Evolutionary conservation across 176 grass and related monocot species (phyloP).

Genomic region (Thalia dealbata): DNA sequence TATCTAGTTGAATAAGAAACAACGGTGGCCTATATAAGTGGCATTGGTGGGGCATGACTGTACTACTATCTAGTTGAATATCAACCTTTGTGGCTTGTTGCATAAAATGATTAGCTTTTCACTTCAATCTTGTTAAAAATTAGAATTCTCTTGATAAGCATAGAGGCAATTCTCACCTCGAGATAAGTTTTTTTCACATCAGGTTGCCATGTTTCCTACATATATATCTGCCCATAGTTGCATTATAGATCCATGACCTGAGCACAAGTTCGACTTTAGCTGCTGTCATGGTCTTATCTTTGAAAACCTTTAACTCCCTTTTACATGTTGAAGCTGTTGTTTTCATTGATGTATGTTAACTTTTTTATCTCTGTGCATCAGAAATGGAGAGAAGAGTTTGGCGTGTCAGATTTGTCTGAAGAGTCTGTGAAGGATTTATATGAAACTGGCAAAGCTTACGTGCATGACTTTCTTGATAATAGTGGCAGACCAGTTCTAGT

Average conservation of each 20-base stretch:
- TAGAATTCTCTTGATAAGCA: neutral
- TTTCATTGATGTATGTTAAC: conserved; percentile 25
- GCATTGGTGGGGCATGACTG: neutral
- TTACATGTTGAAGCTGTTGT: neutral
- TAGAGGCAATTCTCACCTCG: neutral
- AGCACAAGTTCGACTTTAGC: neutral
- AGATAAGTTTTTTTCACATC: neutral
- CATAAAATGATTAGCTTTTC: neutral
- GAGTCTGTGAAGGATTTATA: conserved; percentile 60
- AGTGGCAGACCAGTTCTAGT: conserved; percentile 65
- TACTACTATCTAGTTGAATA: neutral
- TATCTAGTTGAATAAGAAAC: neutral
- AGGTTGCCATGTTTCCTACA: neutral
- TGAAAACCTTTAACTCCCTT: neutral
- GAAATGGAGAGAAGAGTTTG: conserved; percentile 82
- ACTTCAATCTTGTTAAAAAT: neutral
- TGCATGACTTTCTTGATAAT: conserved; percentile 64
- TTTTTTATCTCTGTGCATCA: conserved; percentile 31
- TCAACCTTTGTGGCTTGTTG: neutral
- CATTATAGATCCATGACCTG: neutral
- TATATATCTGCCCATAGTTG: neutral
- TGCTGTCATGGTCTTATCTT: neutral
- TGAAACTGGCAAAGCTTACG: conserved; percentile 70
- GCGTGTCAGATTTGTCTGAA: conserved; percentile 51
- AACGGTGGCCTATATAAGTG: neutral